Evolutionary conservation across 202 grass and related monocot species (phyloP).

Genomic region (Thinopyrum obtusiflorum): DNA sequence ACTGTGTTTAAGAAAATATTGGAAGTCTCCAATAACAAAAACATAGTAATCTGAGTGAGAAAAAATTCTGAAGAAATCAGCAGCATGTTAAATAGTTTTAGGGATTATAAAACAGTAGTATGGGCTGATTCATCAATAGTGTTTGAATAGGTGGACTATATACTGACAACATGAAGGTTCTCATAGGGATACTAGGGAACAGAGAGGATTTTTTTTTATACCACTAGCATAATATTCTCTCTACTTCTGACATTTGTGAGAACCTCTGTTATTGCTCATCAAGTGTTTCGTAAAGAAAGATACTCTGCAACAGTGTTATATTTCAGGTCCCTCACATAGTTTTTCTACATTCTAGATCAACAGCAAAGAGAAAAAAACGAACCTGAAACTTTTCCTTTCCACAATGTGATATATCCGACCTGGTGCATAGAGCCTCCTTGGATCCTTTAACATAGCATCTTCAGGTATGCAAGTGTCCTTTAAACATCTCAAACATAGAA

Average conservation of each 20-base stretch:
- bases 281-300: neutral
- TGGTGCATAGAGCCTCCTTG: slow-evolving; percentile 91
- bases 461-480: slow-evolving; percentile 86
- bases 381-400: slow-evolving; percentile 84
- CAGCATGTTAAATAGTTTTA: neutral
- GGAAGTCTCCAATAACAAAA: neutral
- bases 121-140: neutral
- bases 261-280: neutral
- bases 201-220: neutral
- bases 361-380: neutral
- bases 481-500: slow-evolving; percentile 77
- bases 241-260: neutral
- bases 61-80: neutral
- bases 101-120: neutral
- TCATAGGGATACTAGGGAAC: neutral
- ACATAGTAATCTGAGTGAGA: neutral
- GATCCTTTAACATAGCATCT: slow-evolving; percentile 77
- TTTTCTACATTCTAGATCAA: neutral
- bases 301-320: neutral
- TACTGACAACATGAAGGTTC: neutral
- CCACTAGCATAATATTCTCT: neutral
- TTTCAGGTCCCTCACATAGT: neutral
- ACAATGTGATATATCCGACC: slow-evolving; percentile 95
- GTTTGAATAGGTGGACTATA: neutral
- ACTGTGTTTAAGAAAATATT: neutral